Evolutionary conservation across 148 eudicot genomes (phyloP).

Genomic region (Amaranthus palmeri): DNA sequence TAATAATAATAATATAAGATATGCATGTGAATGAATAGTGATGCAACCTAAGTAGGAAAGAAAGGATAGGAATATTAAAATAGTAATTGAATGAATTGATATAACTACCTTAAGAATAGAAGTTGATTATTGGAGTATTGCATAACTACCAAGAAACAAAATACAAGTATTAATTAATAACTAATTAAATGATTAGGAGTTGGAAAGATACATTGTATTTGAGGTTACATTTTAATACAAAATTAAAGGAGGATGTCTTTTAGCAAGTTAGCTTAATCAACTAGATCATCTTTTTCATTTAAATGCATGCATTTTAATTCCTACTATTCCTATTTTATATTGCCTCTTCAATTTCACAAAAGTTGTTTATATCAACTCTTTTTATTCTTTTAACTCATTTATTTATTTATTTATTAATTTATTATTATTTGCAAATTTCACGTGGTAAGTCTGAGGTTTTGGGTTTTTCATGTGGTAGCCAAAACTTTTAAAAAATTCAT

Average conservation of each 20-base stretch:
- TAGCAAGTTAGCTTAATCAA: conserved; percentile 16
- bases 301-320: conserved; percentile 20
- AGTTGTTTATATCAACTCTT: no score
- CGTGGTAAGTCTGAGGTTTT: no score
- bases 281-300: not conserved
- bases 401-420: no score
- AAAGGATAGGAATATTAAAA: not conserved
- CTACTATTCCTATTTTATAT: not conserved
- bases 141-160: conserved; percentile 15
- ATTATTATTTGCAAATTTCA: no score
- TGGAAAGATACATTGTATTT: conserved; percentile 22
- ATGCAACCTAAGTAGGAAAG: not conserved
- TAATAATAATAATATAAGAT: not conserved
- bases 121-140: not conserved
- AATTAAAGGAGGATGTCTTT: conserved; percentile 20
- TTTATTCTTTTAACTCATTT: no score
- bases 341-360: conserved; percentile 1
- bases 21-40: conserved; percentile 17
- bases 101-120: not conserved
- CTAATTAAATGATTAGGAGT: conserved; percentile 13
- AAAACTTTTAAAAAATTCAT: no score
- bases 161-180: no score
- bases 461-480: no score
- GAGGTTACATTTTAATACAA: not conserved
- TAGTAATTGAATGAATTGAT: not conserved